These are phyloP conservation scores for Chalara sp. DNA, from an alignment of 2,329 filamentous ascomycete genomes.

Conservation along the genomic window DNA sequence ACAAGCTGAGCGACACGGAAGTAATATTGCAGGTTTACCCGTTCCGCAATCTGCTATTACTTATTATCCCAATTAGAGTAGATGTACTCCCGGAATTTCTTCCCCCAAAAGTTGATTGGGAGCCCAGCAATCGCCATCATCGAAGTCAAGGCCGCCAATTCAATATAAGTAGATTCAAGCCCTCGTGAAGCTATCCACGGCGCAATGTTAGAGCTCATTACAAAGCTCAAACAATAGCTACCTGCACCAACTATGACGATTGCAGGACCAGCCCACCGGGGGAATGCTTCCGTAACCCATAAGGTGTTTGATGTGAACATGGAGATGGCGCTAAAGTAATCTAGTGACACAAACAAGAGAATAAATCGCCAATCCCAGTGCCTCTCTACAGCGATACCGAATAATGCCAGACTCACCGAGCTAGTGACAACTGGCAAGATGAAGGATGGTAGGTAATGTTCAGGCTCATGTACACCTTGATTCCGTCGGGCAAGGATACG, in stretches of 20 bases:
- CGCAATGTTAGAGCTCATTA: conserved; percentile 6
- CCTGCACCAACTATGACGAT: conserved; percentile 9
- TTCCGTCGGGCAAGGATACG: conserved; percentile 7
- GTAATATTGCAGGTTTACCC: too few relatives aligned
- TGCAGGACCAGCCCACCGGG: conserved; percentile 10
- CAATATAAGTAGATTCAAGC: conserved; percentile 5
- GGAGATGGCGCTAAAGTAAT: conserved; percentile 9
- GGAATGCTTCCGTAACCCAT: conserved; percentile 16
- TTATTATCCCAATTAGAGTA: neutral
- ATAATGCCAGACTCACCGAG: conserved; percentile 3
- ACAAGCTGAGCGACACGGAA: too few relatives aligned
- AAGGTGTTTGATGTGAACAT: conserved; percentile 11
- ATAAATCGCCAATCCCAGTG: conserved; percentile 6
- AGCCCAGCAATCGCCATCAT: conserved; percentile 8
- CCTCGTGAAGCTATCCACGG: conserved; percentile 11
- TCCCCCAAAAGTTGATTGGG: conserved; percentile 13
- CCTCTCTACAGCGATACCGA: conserved; percentile 5
- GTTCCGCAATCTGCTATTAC: too few relatives aligned
- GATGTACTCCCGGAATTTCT: neutral
- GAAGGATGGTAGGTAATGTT: conserved; percentile 14
- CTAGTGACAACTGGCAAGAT: conserved; percentile 12
- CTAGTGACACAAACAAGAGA: conserved; percentile 6
- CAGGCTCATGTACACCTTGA: conserved; percentile 11
- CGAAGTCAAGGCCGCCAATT: conserved; percentile 7
- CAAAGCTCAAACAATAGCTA: conserved; percentile 13